Base-by-base conservation (phyloP, 2,329 filamentous ascomycete species). In the Coniochaeta pulveracea region DNA sequence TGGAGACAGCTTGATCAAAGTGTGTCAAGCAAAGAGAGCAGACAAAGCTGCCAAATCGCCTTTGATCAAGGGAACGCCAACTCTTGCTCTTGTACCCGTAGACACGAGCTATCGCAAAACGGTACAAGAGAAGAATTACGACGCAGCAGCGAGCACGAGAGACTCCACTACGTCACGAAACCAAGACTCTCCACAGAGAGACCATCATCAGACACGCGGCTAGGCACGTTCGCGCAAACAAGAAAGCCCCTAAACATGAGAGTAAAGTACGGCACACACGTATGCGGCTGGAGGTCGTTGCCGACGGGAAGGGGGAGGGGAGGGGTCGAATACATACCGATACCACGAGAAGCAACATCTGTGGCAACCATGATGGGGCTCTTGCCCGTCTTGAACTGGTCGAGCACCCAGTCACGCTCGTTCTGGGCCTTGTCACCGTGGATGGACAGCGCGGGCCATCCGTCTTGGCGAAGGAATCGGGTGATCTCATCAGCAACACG, bases 361-460 rank as follows among this genome's bases (percentile, higher is more conserved):
- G 91, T 98, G 66, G 91, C 91, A 68, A 98, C 91, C 88, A 98
- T 94, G 77, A 98, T 93, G 57, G 91, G 91, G 68, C 86, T 94
- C 73, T 96, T 95, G 66, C 86, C 88, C 45, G 84, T 85, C 79
- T 96, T 98, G 78, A 98, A 98, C 63, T 96, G 89, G 62, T 96
- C 93, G 57, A 98, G 72, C 52, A 96, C 91, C 86, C 91, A 96
- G 62, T 96, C 91, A 69, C 91, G 88, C 69, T 98, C 91, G 63
- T 95, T 94, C 57, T 98, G 91, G 58, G 95, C 88, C 72, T 96
- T 96, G 68, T 96, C 91, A 55, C 91, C 91, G 70, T 98, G 91
- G 49, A 98, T 96, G 42, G 91, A 95, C 47, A 95, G 76, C 34
- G 89, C 89, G 38, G 91, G 91, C 88, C 91, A 98, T 54, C 91